A percentile compares a stretch with the other conserved stretches of the same genome.
Evolutionary conservation across 768 basidiomycete genomes (phyloP).

Genomic region (Calocybe gangraenosa): DNA sequence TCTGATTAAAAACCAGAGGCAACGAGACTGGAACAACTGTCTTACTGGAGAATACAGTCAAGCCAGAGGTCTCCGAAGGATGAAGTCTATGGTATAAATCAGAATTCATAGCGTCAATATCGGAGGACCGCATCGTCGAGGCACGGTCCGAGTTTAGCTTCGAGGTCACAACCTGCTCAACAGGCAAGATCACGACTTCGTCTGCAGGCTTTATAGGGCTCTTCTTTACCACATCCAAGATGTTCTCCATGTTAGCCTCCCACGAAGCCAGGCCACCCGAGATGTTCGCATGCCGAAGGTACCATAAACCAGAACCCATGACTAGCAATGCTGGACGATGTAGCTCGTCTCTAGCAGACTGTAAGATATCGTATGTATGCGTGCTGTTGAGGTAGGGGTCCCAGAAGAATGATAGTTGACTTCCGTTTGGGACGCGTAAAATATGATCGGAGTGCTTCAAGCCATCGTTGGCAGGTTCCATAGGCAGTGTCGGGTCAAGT

Average conservation of each 20-base stretch:
- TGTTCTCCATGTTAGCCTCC: slow-evolving; percentile 67
- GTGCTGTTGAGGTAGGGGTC: slow-evolving; percentile 85
- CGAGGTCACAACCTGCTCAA: slow-evolving; percentile 63
- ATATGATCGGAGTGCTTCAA: slow-evolving; percentile 68
- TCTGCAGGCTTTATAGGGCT: slow-evolving; percentile 52
- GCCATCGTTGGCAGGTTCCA: slow-evolving; percentile 46
- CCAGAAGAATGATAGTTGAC: slow-evolving; percentile 65
- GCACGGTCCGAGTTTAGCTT: slow-evolving; percentile 65
- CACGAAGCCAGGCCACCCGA: slow-evolving; percentile 78
- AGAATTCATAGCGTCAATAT: slow-evolving; percentile 91
- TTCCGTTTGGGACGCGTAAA: slow-evolving; percentile 41
- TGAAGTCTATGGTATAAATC: slow-evolving; percentile 70
- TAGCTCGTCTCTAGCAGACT: slow-evolving; percentile 6
- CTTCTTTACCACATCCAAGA: slow-evolving; percentile 47
- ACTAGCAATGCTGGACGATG: slow-evolving; percentile 62
- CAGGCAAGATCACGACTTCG: slow-evolving; percentile 71
- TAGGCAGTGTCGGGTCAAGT: slow-evolving; percentile 55
- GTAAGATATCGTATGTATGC: slow-evolving; percentile 42
- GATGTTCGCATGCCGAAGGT: slow-evolving; percentile 66
- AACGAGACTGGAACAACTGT: slow-evolving; percentile 43
- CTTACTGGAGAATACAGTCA: slow-evolving; percentile 22
- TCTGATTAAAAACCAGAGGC: slow-evolving; percentile 76
- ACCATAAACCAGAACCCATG: slow-evolving; percentile 87
- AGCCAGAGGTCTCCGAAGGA: slow-evolving; percentile 22
- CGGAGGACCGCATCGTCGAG: slow-evolving; percentile 65